These are phyloP conservation scores for Ogataea naganishii DNA, from an alignment of 805 yeast genomes.

Conservation along the genomic window DNA sequence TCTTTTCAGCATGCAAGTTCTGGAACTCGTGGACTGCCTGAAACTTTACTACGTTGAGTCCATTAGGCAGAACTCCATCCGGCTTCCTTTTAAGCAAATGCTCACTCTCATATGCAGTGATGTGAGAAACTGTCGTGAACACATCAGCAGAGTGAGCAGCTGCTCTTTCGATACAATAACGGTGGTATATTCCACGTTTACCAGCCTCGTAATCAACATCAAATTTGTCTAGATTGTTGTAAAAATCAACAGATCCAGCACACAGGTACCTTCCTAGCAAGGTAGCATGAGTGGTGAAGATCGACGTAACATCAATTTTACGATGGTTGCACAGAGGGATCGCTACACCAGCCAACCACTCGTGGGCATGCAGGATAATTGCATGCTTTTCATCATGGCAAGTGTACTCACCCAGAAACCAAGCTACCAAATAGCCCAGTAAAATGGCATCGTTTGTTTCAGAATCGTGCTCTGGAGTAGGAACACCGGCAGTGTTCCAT, in stretches of 20 bases:
- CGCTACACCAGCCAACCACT: conserved; percentile 97
- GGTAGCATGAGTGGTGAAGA: conserved; percentile 97
- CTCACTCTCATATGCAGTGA: conserved; percentile 94
- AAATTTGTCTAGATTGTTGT: conserved; percentile 77
- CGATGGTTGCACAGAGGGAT: conserved; percentile 88
- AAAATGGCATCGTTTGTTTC: conserved; percentile 92
- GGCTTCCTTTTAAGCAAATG: conserved; percentile 91
- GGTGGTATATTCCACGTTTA: conserved; percentile 91
- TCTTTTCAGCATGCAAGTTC: conserved; percentile 85
- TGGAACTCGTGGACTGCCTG: conserved; percentile 98
- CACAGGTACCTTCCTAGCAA: conserved; percentile 89
- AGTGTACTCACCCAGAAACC: conserved; percentile 95
- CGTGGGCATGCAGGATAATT: conserved; percentile 90
- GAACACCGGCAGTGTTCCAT: conserved; percentile 88
- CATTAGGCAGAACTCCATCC: conserved; percentile 96
- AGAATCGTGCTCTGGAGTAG: conserved; percentile 80
- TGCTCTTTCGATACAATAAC: conserved; percentile 94
- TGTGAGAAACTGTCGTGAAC: conserved; percentile 94
- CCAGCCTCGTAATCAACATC: conserved; percentile 99
- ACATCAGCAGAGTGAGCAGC: conserved; percentile 96
- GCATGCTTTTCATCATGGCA: conserved; percentile 79
- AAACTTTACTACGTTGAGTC: conserved; percentile 90
- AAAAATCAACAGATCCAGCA: conserved; percentile 94
- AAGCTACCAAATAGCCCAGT: conserved; percentile 87
- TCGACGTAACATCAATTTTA: conserved; percentile 86